Base-by-base conservation (phyloP, 169 alveolate genomes). In the Plasmodium yoelii region DNA sequence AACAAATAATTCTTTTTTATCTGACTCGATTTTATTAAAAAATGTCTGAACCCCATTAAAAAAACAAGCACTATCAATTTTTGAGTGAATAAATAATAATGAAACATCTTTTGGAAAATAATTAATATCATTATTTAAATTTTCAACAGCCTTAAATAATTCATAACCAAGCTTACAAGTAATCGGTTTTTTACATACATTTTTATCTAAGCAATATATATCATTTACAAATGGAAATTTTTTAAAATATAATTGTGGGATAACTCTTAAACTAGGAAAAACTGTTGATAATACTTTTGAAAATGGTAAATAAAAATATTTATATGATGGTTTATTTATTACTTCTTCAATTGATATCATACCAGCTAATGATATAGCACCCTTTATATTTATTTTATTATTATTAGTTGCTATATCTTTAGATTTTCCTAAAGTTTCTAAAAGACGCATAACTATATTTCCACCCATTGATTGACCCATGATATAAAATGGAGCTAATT, bases 391-490 rank as follows among this genome's bases (percentile, higher is more conserved):
- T 47, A 73, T 49, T 34, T 65, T 80, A 7, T 46, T 44, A 15
- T 42, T 68, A 44, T 77, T 87, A 60, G 42, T 0, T 34, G 42
- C 4, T 34, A 34, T 34, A 34, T 64, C 71, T 69, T 63, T 73
- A 53, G 91, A 75, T 28, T 61, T 74, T n/a, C 70, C 57, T 39
- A 80, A 56, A n/a, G 75, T 73, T 59, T 91, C 91, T 57, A 88
- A 73, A 12, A 61, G 51, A 24, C 94, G 42, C 39, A 91, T 60
- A 18, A 88, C 94, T 12, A 93, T 88, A 88, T 91, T 91, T 10
- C 95, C 95, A 3, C 95, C 95, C 95, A 93, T 93, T 26, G 94
- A 88, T 18, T 91, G 46, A 5, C 95, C 95, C 61, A 73, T 73
- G n/a, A 93, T 73, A 87, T 87, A 88, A 51, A 82, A 75, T 49